Conservation (phyloP, 768 basidiomycete species). For the Boletus fagicola region DNA sequence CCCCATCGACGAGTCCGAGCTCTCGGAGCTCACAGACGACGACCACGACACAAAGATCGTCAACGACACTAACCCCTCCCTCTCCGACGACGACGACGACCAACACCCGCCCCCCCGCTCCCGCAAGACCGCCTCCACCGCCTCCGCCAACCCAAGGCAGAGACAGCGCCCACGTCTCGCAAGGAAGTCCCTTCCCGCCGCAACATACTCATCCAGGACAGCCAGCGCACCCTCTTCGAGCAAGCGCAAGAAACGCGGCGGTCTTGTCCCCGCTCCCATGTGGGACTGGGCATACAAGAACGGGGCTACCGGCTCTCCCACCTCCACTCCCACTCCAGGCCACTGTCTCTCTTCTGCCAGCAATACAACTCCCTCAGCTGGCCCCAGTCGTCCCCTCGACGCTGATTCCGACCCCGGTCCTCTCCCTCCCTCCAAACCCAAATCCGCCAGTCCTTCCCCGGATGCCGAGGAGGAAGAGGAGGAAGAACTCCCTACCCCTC, state of each 20-base stretch:
- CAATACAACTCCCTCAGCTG: not conserved
- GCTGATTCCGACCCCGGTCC: not conserved
- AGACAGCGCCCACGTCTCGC: constrained; percentile 10
- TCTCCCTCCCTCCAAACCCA: constrained; percentile 3
- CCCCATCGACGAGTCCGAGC: constrained; percentile 77
- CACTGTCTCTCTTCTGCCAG: constrained; percentile 2
- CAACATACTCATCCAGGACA: constrained; percentile 4
- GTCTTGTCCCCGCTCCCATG: constrained; percentile 76
- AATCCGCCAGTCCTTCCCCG: constrained; percentile 17
- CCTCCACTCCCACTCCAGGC: constrained; percentile 7
- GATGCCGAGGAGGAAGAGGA: constrained; percentile 41
- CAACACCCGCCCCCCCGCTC: constrained; percentile 17
- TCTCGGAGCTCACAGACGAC: constrained; percentile 82
- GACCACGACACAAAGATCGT: constrained; percentile 52
- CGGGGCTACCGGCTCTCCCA: constrained; percentile 24
- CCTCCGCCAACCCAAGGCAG: constrained; percentile 3
- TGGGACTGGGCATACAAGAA: constrained; percentile 80
- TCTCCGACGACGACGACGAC: constrained; percentile 24
- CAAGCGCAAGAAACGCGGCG: constrained; percentile 55
- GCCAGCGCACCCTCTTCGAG: constrained; percentile 13
- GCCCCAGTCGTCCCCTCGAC: constrained; percentile 8
- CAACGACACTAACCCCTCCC: constrained; percentile 30
- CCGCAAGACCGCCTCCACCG: constrained; percentile 6
- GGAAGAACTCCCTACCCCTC: constrained; percentile 44
- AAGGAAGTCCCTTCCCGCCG: constrained; percentile 7